These are phyloP conservation scores for Coniosporium apollinis DNA, from an alignment of 495 filamentous ascomycete species.

Conservation along the genomic window DNA sequence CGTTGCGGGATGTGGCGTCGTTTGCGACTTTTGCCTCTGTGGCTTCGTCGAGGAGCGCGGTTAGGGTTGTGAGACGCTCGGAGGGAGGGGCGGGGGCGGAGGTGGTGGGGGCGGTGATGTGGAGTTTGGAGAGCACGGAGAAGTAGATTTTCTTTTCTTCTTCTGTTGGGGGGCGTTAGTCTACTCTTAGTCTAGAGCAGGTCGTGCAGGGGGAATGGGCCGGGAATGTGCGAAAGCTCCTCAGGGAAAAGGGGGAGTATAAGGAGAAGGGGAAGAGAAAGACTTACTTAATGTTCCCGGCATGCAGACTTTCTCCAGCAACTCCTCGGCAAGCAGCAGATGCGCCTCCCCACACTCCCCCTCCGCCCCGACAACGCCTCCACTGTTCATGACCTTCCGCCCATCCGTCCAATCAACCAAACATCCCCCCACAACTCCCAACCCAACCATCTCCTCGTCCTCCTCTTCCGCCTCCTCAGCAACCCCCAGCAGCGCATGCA, in stretches of 20 bases:
- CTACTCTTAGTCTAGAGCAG: conserved; percentile 16
- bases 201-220: too few relatives aligned
- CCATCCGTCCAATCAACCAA: conserved; percentile 94
- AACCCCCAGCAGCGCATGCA: conserved; percentile 41
- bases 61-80: conserved; percentile 18
- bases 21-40: conserved; percentile 14
- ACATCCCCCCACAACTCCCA: conserved; percentile 58
- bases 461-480: conserved; percentile 41
- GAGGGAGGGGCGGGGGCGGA: conserved; percentile 17
- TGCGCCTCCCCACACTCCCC: conserved; percentile 40
- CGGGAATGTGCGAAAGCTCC: too few relatives aligned
- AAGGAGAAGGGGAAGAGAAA: neutral
- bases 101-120: conserved; percentile 43
- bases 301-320: conserved; percentile 40
- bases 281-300: conserved; percentile 42
- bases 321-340: conserved; percentile 42
- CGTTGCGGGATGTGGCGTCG: conserved; percentile 19
- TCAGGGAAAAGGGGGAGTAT: too few relatives aligned
- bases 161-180: conserved; percentile 36
- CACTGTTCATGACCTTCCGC: conserved; percentile 61
- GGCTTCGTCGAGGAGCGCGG: conserved; percentile 15
- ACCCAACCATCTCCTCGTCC: conserved; percentile 59
- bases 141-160: conserved; percentile 77
- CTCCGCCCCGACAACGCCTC: conserved; percentile 30
- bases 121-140: conserved; percentile 64